Base-by-base conservation (phyloP, 352 stramenopile species). In the Globisporangium uncinulatum region DNA sequence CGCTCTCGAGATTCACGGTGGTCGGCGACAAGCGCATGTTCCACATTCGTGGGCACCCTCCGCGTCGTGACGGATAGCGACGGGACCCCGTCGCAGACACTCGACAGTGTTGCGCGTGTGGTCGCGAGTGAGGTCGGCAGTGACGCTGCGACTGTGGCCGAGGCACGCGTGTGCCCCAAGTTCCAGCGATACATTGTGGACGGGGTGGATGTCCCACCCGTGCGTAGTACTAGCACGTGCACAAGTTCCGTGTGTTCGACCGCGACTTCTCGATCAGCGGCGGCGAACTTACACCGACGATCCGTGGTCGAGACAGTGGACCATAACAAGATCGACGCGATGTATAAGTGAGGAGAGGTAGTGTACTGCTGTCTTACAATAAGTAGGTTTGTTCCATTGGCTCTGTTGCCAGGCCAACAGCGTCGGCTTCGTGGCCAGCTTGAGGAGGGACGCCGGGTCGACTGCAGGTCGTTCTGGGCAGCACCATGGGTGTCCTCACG, bases 1-100 rank as follows among this genome's bases (percentile, higher is more conserved):
- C 71, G 42, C 66, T 98, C 13, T 78, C 84, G 24, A 96, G 96
- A 63, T 74, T 85, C 60, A 87, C 98, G 67, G 87, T 97, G 39
- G 81, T 98, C 54, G 92, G 89, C 47, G 88, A 97, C 60, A 81
- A 90, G 65, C 80, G 82, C 54, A 96, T 97, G 60, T 98, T 88
- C 63, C 32, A 83, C 82, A 39, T 86, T 93, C 45, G 55, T 97
- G 11, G 84, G 97, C 52, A 95, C 79, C 31, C 66, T 97, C 51
- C 71, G 74, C 44, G 77, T 86, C 39, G 71, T 82, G 44, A 70
- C 87, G 54, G 83, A 93, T 51, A 41, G 48, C 15, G 72, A 86
- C 24, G 79, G 71, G 11, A 62, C 68, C 47, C 80, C 78, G 4
- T 93, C 79, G 3, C 57, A 93, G 48, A 68, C 82, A 20, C 71